phyloP scores from a whole-genome alignment of 305 asterid genomes.

The Vinca major region DNA sequence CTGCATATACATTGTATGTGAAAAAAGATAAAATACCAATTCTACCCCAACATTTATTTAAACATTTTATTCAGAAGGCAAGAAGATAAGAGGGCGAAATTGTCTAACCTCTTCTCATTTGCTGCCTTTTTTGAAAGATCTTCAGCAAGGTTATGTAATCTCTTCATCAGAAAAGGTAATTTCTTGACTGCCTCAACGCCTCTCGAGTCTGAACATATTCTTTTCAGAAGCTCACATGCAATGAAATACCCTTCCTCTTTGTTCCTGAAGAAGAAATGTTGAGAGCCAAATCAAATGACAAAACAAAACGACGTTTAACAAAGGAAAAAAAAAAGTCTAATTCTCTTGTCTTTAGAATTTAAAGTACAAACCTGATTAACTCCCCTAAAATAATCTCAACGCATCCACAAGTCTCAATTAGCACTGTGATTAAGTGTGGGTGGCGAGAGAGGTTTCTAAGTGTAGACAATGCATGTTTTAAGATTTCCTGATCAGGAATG shows the following conservation, averaged over 20 bases:
- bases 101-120: conserved; percentile 52
- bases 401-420: conserved; percentile 47
- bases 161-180: conserved; percentile 52
- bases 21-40: background rate
- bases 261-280: conserved; percentile 38
- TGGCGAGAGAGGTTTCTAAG: conserved; percentile 80
- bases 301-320: background rate
- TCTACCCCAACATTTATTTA: background rate
- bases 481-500: conserved; percentile 89
- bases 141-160: conserved; percentile 61
- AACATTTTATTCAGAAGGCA: background rate
- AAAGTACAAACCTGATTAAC: conserved; percentile 44
- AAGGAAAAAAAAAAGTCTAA: background rate
- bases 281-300: conserved; percentile 6
- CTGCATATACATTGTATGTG: conserved; percentile 21
- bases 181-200: conserved; percentile 48
- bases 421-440: conserved; percentile 44
- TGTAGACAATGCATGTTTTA: conserved; percentile 79
- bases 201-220: conserved; percentile 33
- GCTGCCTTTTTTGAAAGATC: conserved; percentile 63
- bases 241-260: conserved; percentile 87
- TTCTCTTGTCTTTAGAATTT: conserved; percentile 1
- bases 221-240: conserved; percentile 72
- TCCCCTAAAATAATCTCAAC: conserved; percentile 56
- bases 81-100: background rate